Conservation (phyloP, 305 asterid genomes). For the Withania somnifera region DNA sequence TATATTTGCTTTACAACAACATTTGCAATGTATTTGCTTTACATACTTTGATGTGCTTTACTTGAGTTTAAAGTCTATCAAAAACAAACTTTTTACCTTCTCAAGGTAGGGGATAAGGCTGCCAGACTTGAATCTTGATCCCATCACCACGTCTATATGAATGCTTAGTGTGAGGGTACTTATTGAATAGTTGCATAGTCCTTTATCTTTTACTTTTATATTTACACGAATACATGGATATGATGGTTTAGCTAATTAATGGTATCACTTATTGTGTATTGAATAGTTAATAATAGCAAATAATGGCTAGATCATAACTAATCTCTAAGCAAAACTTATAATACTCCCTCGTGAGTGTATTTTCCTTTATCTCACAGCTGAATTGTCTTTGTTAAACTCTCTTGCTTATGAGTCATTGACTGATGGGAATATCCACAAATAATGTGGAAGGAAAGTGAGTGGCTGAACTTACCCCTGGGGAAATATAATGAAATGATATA, state of each 20-base stretch:
- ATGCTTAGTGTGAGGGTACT: neutral
- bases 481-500: no score
- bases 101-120: no score
- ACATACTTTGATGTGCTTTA: no score
- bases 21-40: no score
- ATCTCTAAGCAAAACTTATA: neutral
- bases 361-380: neutral
- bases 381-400: neutral
- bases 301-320: neutral
- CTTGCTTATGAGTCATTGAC: neutral
- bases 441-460: no score
- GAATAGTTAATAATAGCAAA: neutral
- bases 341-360: neutral
- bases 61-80: no score
- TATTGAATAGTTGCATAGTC: neutral
- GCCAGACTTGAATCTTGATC: no score
- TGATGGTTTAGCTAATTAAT: neutral
- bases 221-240: neutral
- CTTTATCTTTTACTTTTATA: neutral
- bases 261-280: neutral
- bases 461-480: no score
- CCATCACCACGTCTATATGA: neutral
- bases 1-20: no score
- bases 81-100: no score
- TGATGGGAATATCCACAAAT: no score